These are phyloP conservation scores for Mycena citricolor DNA, from an alignment of 1,284 basidiomycete genomes.

Conservation along the genomic window DNA sequence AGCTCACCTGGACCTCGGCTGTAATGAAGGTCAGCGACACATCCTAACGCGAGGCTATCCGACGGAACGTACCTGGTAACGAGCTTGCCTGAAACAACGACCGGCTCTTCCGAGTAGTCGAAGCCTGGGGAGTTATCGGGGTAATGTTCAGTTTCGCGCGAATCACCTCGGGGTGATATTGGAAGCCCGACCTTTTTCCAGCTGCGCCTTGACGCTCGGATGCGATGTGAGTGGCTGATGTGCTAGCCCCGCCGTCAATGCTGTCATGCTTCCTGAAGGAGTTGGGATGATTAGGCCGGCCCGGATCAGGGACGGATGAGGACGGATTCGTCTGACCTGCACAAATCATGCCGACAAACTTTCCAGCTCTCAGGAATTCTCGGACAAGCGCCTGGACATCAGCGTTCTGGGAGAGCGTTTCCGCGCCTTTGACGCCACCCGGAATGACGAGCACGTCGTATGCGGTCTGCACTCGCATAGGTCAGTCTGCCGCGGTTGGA, in stretches of 20 bases:
- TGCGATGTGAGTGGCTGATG: conserved; percentile 76
- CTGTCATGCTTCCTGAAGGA: conserved; percentile 62
- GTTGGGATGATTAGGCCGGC: not conserved
- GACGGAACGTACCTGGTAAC: conserved; percentile 63
- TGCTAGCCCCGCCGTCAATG: conserved; percentile 62
- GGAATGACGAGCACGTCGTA: conserved; percentile 77
- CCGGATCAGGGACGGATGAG: not conserved
- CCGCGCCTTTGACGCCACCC: conserved; percentile 79
- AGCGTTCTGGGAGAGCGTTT: conserved; percentile 62
- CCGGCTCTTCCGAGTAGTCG: conserved; percentile 75
- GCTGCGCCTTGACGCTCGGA: conserved; percentile 66
- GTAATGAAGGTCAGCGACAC: not conserved
- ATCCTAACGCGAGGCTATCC: not conserved
- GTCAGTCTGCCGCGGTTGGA: not conserved
- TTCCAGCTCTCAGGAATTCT: conserved; percentile 58
- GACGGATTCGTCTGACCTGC: conserved; percentile 51
- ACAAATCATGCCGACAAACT: conserved; percentile 81
- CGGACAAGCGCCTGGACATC: conserved; percentile 66
- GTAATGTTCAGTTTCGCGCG: not conserved
- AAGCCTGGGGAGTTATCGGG: conserved; percentile 51
- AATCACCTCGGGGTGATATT: not conserved
- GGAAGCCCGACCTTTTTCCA: conserved; percentile 51
- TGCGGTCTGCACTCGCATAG: conserved; percentile 41
- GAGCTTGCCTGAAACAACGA: conserved; percentile 74
- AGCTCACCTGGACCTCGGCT: conserved; percentile 76